Percentiles rank a stretch among this genome's conserved stretches.
These are phyloP conservation scores for Fraxinus angustifolia DNA, from an alignment of 305 asterid genomes.

Conservation along the genomic window DNA sequence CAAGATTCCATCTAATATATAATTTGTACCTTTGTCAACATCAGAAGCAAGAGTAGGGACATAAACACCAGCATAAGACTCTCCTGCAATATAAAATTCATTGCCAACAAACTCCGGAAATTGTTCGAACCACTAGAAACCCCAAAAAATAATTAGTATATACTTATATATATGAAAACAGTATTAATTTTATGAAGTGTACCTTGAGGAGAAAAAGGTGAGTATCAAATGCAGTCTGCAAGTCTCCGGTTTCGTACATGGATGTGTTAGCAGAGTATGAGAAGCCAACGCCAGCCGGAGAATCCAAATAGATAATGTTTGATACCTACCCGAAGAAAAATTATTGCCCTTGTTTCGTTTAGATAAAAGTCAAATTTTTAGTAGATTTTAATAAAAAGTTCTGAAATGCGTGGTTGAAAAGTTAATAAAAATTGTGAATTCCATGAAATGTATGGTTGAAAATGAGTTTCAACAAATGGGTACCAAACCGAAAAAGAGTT, in stretches of 20 bases:
- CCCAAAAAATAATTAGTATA: background rate
- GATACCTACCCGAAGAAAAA: conserved; percentile 34
- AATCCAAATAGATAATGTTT: conserved; percentile 52
- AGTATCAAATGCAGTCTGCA: conserved; percentile 51
- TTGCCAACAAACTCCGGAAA: conserved; percentile 45
- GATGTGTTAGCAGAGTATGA: conserved; percentile 37
- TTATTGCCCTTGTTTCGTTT: background rate
- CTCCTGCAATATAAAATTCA: conserved; percentile 48
- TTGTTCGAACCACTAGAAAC: conserved; percentile 45
- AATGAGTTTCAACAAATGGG: background rate
- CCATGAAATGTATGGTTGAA: background rate
- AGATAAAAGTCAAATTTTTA: background rate
- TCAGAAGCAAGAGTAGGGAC: conserved; percentile 49
- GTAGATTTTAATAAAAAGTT: background rate
- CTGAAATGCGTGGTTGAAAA: background rate
- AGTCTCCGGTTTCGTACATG: conserved; percentile 32
- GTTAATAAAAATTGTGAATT: background rate
- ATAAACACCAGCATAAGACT: conserved; percentile 58
- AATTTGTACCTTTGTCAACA: conserved; percentile 34
- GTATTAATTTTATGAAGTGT: background rate
- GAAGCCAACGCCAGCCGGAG: conserved; percentile 60
- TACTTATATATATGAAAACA: background rate
- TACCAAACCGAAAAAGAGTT: background rate
- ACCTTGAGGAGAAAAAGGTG: conserved; percentile 63
- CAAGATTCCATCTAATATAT: background rate